Evolutionary conservation across 495 filamentous ascomycete genomes (phyloP), one percentile per base, ranked within the genome.

Genomic region (Trichoderma asperelloides): DNA sequence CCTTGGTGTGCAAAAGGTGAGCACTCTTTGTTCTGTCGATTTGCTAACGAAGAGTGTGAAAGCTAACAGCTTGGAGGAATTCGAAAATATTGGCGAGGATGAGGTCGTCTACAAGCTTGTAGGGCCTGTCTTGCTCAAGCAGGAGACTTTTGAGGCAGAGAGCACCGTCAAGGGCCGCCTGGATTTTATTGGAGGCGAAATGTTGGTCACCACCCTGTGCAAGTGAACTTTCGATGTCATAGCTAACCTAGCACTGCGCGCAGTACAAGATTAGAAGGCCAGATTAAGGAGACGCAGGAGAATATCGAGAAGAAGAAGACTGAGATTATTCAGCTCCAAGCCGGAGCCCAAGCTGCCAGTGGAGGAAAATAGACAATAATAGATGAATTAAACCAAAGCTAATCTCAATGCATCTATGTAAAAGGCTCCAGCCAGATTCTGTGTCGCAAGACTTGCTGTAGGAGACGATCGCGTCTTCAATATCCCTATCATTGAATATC

Each of bases 71-170:
- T 41, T 18, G 39, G 66, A 92, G 87, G 95, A 98, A 80, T 97
- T 98, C 77, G 78, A 84, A 39, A 82, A 82, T 66, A 82, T 98
- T 67, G 85, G 87, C 68, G 87, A 91, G 62, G 87, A 88, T 69
- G 87, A 94, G 68, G 91, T 88, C 64, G 96, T 99, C 78, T 99
- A 92, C 84, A 98, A 98, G 76, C 85, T 96, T 43, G 86, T 97
- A 64, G 95, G 95, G 1, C 95, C 95, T 0, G 90, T 98, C 12
- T 81, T 99, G 62, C 77, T 98, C 72, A 97, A 98, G 80, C 96
- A 98, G 76, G 95, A 98, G 15, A 91, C 89, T 72, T 77, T 80
- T 3, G 95, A 98, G 71, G 95, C 96, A 0, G 83, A 88, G 63
- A 88, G 91, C 85, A 91, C 92, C 7, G 96, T 98, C 39, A 90